Base-by-base conservation (phyloP, 2,329 filamentous ascomycete species). In the Endoconidiophora laricicola region DNA sequence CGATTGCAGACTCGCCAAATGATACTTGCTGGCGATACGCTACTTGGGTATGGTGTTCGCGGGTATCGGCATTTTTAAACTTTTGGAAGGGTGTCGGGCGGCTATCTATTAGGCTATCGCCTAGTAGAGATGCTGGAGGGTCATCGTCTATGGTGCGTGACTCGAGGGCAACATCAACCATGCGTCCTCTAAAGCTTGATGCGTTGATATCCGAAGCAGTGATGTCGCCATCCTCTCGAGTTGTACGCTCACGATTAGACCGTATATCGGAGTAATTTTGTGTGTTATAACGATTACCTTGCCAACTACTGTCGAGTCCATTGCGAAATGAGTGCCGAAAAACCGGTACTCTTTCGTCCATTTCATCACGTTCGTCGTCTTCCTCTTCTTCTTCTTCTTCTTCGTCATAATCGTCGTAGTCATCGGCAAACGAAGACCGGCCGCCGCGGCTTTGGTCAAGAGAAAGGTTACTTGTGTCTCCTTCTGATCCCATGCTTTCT, bases 151-250 rank as follows among this genome's bases (percentile, higher is more conserved):
- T 70, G 48, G 73, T 71, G 3, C 73, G 74, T 10, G 78, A 81
- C 49, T 88, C 85, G 18, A 96, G 72, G 26, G 86, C 85, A 44
- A 96, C 76, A 61, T 96, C 88, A 6, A 91, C 86, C 74, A 98
- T 80, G 60, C 79, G 83, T 12, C 74, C 78, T 61, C 72, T 79
- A 52, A 57, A 18, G 18, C 38, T n/a, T 23, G 44, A 39, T 23
- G 43, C 37, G n/a, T 50, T 39, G 5, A 39, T 50, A 18, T 50
- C 33, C 4, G 10, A 50, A 20, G 60, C 57, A 37, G 66, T 63
- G 47, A 72, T 70, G 50, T 67, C 64, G 14, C 61, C 57, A 55
- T 70, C 67, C 55, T 71, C 69, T 44, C 66, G 59, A 24, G 68
- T 57, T 33, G 59, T 57, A 45, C 64, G 62, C 47, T 58, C 57